phyloP scores from a whole-genome alignment of 495 filamentous ascomycete genomes.

The Aspergillus affinis region DNA sequence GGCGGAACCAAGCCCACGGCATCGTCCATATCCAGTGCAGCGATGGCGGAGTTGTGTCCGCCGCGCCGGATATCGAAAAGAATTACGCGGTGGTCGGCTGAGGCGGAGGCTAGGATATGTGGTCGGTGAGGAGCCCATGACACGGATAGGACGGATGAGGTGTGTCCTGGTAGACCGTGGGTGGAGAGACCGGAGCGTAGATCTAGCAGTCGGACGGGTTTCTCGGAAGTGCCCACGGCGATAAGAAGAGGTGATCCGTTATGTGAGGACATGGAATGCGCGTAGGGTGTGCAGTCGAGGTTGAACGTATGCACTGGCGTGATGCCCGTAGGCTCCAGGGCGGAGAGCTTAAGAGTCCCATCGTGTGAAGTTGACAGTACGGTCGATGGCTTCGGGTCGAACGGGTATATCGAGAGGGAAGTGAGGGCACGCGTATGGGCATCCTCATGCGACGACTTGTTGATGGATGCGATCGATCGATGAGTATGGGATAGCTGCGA shows the following conservation, averaged over 20 bases:
- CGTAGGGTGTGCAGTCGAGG: constrained; percentile 69
- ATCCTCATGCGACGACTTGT: constrained; percentile 41
- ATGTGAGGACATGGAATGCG: constrained; percentile 74
- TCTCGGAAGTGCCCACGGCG: constrained; percentile 80
- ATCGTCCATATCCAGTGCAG: constrained; percentile 77
- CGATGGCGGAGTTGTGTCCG: constrained; percentile 60
- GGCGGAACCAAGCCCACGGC: constrained; percentile 56
- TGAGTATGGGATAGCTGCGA: constrained; percentile 48
- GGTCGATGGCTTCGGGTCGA: constrained; percentile 65
- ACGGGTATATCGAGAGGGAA: constrained; percentile 83
- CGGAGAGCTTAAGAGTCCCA: constrained; percentile 76
- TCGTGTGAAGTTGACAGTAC: constrained; percentile 86
- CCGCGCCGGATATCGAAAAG: constrained; percentile 82
- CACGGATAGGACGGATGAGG: constrained; percentile 67
- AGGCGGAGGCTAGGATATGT: constrained; percentile 75
- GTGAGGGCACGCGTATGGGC: constrained; percentile 79
- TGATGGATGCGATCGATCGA: constrained; percentile 46
- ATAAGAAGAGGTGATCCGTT: constrained; percentile 68
- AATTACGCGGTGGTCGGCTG: constrained; percentile 73
- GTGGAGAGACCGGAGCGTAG: constrained; percentile 72
- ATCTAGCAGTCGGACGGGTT: constrained; percentile 77
- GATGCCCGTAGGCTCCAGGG: constrained; percentile 52
- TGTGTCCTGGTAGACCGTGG: constrained; percentile 75
- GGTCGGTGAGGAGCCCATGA: constrained; percentile 78
- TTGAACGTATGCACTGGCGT: constrained; percentile 63